Percentiles rank a stretch among this genome's conserved stretches.
These are phyloP conservation scores for Cardamine resedifolia DNA, from an alignment of 345 rosid species.

Conservation along the genomic window DNA sequence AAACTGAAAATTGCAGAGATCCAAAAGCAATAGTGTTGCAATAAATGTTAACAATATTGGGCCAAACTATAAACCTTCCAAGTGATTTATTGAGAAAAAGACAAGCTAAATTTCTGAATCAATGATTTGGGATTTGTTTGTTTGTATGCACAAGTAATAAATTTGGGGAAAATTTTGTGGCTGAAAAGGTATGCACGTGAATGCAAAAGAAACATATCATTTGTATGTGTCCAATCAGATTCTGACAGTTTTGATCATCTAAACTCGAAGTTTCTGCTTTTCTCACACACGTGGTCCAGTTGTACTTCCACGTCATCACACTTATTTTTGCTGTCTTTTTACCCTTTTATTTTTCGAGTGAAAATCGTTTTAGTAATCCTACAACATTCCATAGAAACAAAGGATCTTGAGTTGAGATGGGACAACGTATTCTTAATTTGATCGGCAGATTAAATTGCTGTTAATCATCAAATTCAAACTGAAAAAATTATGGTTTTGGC, in stretches of 20 bases:
- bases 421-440: neutral
- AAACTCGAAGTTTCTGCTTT: slow-evolving; percentile 27
- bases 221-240: slow-evolving; percentile 8
- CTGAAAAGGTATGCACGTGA: slow-evolving; percentile 32
- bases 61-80: slow-evolving; percentile 22
- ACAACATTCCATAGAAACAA: neutral
- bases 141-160: slow-evolving; percentile 13
- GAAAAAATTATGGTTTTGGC: neutral
- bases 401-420: neutral
- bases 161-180: slow-evolving; percentile 25
- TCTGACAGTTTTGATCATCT: slow-evolving; percentile 28
- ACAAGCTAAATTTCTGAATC: slow-evolving; percentile 16
- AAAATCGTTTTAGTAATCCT: neutral
- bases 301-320: slow-evolving; percentile 31
- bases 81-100: slow-evolving; percentile 31
- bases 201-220: slow-evolving; percentile 15
- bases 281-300: slow-evolving; percentile 29
- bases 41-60: slow-evolving; percentile 20
- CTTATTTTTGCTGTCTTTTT: neutral
- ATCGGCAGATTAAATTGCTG: neutral
- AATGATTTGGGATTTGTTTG: slow-evolving; percentile 30
- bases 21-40: slow-evolving; percentile 14
- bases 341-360: neutral
- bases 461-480: neutral
- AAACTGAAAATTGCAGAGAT: slow-evolving; percentile 18